Conservation (phyloP, 2,329 filamentous ascomycete genomes). For the Colletotrichum acutatum region DNA sequence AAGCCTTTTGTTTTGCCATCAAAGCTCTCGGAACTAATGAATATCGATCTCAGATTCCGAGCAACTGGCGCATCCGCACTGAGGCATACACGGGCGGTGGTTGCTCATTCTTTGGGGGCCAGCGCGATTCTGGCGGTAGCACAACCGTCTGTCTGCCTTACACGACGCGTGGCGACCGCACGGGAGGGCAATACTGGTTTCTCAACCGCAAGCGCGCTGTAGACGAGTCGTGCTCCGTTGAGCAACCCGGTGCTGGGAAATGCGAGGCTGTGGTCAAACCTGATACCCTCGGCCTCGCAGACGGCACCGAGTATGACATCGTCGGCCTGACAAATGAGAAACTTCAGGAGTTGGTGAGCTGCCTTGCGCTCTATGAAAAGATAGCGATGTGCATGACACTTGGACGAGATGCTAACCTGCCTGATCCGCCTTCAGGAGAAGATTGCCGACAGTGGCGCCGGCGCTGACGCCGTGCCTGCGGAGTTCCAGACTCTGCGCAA, state of each 20-base stretch:
- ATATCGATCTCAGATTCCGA: constrained; percentile 9
- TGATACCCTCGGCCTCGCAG: constrained; percentile 14
- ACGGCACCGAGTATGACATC: constrained; percentile 25
- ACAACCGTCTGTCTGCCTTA: constrained; percentile 8
- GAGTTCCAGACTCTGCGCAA: constrained; percentile 13
- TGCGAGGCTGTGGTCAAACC: constrained; percentile 23
- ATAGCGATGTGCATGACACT: background rate
- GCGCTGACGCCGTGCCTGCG: constrained; percentile 21
- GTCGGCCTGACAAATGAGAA: constrained; percentile 14
- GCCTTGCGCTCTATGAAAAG: background rate
- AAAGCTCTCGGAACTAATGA: background rate
- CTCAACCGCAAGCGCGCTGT: constrained; percentile 19
- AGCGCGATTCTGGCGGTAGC: background rate
- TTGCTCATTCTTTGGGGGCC: background rate
- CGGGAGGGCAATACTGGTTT: constrained; percentile 19
- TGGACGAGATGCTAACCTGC: background rate
- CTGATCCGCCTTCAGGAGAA: constrained; percentile 4
- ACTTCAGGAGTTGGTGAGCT: constrained; percentile 14
- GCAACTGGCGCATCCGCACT: constrained; percentile 21
- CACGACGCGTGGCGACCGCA: constrained; percentile 20
- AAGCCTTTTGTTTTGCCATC: background rate
- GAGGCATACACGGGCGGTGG: constrained; percentile 11
- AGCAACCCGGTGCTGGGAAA: constrained; percentile 15
- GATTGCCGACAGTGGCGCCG: constrained; percentile 12
- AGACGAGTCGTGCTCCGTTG: constrained; percentile 18